Evolutionary conservation across 1,139 yeast genomes (phyloP), one percentile per base, ranked within the genome.

Genomic region (Scheffersomyces illinoinensis): DNA sequence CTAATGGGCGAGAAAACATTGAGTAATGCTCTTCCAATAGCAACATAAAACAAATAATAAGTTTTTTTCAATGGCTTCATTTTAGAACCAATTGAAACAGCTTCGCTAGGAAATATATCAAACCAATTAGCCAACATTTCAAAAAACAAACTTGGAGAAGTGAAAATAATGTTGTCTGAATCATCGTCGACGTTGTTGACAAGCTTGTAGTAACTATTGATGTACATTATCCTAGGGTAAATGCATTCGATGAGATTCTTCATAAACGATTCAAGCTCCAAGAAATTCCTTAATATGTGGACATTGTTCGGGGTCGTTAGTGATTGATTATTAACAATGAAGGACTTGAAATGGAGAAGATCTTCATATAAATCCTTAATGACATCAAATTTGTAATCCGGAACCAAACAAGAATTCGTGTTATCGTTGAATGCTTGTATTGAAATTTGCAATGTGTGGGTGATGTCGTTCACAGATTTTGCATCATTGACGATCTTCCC

Each of bases 41-140:
- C 78, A 21, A 66, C 68, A 62, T 66, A 79, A 57, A 78, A 77
- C 47, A 79, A 65, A 59, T 74, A 76, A 54, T 76, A 71, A 3
- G 75, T 70, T 57, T 75, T 73, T 57, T 74, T 77, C 17, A 76
- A 65, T 0, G 81, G 76, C 33, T 71, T 62, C 58, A 71, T 66
- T 4, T 64, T 64, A 12, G 73, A 64, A 2, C 78, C 76, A 53
- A 76, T 65, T 2, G 78, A 67, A 57, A 71, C 62, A 12, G 75
- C 71, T 50, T 76, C 76, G 53, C 77, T 71, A 0, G 83, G 82
- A 54, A 72, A 69, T 56, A 75, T 69, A 50, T 69, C 73, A 58
- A 76, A 74, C 81, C 83, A 79, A 43, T 70, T 69, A 24, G 68
- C 71, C 19, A 76, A 55, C 54, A 78, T 57, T 47, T 77, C 73